phyloP scores from a whole-genome alignment of 345 rosid genomes.

The Psidium guajava region DNA sequence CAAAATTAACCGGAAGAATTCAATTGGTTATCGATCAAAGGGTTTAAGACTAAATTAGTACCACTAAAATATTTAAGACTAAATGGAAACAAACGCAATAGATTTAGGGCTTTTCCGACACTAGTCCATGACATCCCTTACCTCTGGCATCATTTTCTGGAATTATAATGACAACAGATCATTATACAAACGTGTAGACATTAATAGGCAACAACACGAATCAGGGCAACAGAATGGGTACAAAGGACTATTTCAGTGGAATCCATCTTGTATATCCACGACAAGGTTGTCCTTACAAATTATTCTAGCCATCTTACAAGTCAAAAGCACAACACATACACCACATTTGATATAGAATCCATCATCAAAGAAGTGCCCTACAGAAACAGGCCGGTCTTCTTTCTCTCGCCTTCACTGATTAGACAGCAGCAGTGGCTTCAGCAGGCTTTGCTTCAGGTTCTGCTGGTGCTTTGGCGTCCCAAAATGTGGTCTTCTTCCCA shows the following conservation, averaged over 20 bases:
- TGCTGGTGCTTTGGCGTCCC: constrained; percentile 35
- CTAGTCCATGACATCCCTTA: neutral
- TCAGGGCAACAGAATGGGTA: neutral
- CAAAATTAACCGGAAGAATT: too few relatives aligned
- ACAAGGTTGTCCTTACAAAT: neutral
- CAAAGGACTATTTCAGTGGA: neutral
- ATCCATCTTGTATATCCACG: neutral
- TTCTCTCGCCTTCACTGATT: neutral
- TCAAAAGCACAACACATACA: neutral
- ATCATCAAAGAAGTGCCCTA: neutral
- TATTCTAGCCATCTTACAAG: neutral
- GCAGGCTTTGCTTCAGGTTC: constrained; percentile 26
- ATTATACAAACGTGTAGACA: neutral
- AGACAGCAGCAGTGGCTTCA: constrained; percentile 4
- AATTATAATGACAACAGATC: neutral
- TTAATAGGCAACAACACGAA: neutral
- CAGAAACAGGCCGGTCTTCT: neutral
- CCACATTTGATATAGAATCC: neutral
- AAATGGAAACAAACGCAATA: too few relatives aligned
- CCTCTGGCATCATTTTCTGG: neutral
- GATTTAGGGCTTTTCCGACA: too few relatives aligned
- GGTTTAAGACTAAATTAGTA: too few relatives aligned
- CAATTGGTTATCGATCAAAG: too few relatives aligned
- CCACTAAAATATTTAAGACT: too few relatives aligned
- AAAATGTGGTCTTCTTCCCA: constrained; percentile 69